Conservation (phyloP, 768 basidiomycete genomes). For the Xerocomellus chrysenteron region DNA sequence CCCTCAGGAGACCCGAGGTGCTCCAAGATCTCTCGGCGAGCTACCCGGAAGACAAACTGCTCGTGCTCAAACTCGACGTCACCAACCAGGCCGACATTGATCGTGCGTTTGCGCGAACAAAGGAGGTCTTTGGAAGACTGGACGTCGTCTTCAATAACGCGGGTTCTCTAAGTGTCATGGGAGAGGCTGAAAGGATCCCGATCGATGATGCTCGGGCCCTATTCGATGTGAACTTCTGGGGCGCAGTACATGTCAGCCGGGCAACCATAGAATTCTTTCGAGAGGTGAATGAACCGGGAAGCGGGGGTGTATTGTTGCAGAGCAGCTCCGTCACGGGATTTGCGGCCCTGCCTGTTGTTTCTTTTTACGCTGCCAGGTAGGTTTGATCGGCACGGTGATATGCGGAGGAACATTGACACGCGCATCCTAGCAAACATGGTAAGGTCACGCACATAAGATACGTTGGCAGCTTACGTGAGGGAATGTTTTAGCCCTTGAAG, state of each 20-base stretch:
- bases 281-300: conserved; percentile 33
- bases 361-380: conserved; percentile 22
- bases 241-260: conserved; percentile 26
- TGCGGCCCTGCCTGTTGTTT: conserved; percentile 4
- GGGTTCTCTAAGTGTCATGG: conserved; percentile 7
- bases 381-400: conserved; percentile 1
- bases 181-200: conserved; percentile 25
- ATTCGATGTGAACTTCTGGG: conserved; percentile 32
- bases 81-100: conserved; percentile 8
- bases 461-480: not conserved
- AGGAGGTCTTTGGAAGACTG: conserved; percentile 9
- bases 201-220: conserved; percentile 16
- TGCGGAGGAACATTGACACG: conserved; percentile 8
- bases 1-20: conserved; percentile 39
- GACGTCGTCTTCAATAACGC: conserved; percentile 25
- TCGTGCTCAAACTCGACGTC: conserved; percentile 16
- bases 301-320: conserved; percentile 37
- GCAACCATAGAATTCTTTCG: conserved; percentile 33
- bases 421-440: conserved; percentile 17
- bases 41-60: conserved; percentile 10
- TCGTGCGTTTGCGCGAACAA: conserved; percentile 9
- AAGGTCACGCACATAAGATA: not conserved
- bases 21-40: conserved; percentile 4
- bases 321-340: conserved; percentile 34
- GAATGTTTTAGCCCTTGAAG: conserved; percentile 31